Base-by-base conservation (phyloP, 1,284 basidiomycete genomes). In the Cerrena zonata region DNA sequence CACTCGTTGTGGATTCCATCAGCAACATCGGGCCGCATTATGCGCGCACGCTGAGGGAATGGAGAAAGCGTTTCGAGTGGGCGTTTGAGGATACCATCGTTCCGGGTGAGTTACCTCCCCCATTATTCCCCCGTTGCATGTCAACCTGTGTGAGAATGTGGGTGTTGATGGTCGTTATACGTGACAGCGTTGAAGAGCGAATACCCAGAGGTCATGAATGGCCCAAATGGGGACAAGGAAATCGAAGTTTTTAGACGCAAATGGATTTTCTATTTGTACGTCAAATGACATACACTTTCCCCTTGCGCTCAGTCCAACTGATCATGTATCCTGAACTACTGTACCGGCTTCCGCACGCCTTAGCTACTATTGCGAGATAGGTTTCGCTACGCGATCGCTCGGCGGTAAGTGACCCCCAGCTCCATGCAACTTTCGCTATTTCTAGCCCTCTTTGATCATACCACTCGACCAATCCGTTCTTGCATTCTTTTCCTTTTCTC, bases 1-100 rank as follows among this genome's bases (percentile, higher is more conserved):
- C 73, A 12, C 75, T 91, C 26, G 70, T 86, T 22, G 76, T 89
- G 34, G 89, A 91, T 56, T 82, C 81, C 15, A 73, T 89, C 4
- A 75, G 75, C n/a, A 90, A 89, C 67, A 90, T 91, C 57, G 89
- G 88, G 24, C 82, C 83, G 24, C 86, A 91, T 65, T 91, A 91
- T 64, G 79, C 87, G 2, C 77, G 88, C 3, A 91, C 89, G 4
- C 73, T 91, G n/a, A 74, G 88, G n/a, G 87, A 90, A 69, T 91
- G 89, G 89, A 72, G 82, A 18, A 61, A 69, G 22, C 73, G 85
- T 2, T 91, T 91, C 68, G 68, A 79, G 46, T 66, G 69, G n/a
- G 64, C 65, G n/a, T 92, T 89, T 62, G 79, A 86, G 38, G 67
- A 66, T 2, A 72, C 78, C 38, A 80, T 91, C 49, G 73, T 76